These are phyloP conservation scores for Geopyxis carbonaria DNA, from an alignment of 495 filamentous ascomycete species.

Conservation along the genomic window DNA sequence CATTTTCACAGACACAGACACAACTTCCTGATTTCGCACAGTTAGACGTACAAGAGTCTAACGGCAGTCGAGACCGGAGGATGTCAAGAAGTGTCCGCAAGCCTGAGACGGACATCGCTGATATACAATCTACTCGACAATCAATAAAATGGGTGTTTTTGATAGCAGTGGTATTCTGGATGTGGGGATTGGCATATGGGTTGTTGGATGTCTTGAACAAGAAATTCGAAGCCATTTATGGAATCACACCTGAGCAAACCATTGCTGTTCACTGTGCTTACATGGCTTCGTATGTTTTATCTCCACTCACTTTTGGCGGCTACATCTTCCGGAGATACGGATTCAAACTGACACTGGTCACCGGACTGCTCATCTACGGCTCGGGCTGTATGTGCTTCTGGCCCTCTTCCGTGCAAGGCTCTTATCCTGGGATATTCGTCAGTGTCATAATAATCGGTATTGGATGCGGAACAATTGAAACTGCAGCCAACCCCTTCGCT, in stretches of 20 bases:
- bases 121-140: background rate
- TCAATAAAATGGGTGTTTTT: background rate
- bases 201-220: conserved; percentile 59
- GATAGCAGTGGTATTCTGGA: conserved; percentile 4
- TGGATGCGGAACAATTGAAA: conserved; percentile 46
- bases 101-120: background rate
- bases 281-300: conserved; percentile 40
- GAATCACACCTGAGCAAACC: conserved; percentile 33
- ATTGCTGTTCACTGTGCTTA: conserved; percentile 33
- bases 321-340: conserved; percentile 44
- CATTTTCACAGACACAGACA: background rate
- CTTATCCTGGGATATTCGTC: conserved; percentile 45
- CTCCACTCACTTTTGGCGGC: conserved; percentile 41
- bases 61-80: no score
- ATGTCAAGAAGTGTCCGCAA: background rate
- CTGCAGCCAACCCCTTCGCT: conserved; percentile 51
- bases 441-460: conserved; percentile 53
- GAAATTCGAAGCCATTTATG: conserved; percentile 35
- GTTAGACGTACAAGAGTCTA: no score
- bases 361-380: conserved; percentile 46
- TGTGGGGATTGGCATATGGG: conserved; percentile 79
- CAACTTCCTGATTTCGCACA: no score
- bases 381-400: conserved; percentile 53
- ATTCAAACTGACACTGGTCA: conserved; percentile 49
- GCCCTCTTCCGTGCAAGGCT: conserved; percentile 51